These are phyloP conservation scores for Xylariaceae sp. DNA, from an alignment of 2,329 filamentous ascomycete genomes.

Conservation along the genomic window DNA sequence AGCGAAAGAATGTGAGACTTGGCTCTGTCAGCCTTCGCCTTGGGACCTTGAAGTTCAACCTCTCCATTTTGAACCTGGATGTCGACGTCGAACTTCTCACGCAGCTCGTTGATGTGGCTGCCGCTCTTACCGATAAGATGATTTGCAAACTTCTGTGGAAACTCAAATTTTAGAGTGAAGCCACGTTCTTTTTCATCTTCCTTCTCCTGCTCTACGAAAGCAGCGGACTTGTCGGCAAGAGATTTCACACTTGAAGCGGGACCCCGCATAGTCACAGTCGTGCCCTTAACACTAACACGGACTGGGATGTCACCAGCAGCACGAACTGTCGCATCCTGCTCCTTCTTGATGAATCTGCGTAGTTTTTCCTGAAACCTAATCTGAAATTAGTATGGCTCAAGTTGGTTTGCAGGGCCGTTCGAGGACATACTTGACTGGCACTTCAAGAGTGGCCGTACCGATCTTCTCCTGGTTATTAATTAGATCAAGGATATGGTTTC, in stretches of 20 bases:
- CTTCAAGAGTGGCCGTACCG: constrained; percentile 58
- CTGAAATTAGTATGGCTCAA: constrained; percentile 36
- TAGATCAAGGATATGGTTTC: constrained; percentile 62
- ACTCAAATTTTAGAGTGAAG: constrained; percentile 86
- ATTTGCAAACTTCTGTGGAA: constrained; percentile 93
- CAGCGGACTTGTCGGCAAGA: constrained; percentile 73
- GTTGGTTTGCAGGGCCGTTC: not conserved
- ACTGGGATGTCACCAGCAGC: constrained; percentile 65
- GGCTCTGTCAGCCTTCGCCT: constrained; percentile 89
- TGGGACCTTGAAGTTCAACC: constrained; percentile 93
- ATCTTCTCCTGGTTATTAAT: constrained; percentile 66
- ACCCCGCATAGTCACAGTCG: constrained; percentile 76
- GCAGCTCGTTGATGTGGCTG: constrained; percentile 69
- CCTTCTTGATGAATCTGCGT: constrained; percentile 68
- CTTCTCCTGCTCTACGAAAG: constrained; percentile 86
- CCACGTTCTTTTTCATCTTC: constrained; percentile 93
- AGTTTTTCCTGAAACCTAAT: constrained; percentile 68
- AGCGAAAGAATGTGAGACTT: constrained; percentile 82
- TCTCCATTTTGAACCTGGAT: constrained; percentile 94
- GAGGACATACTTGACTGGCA: constrained; percentile 59
- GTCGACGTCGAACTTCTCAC: constrained; percentile 72
- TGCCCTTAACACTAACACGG: constrained; percentile 64
- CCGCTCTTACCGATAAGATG: constrained; percentile 76
- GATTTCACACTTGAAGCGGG: constrained; percentile 75
- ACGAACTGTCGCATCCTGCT: constrained; percentile 60